Evolutionary conservation across 2,329 filamentous ascomycete genomes (phyloP).

Genomic region (Ascochyta fabae): DNA sequence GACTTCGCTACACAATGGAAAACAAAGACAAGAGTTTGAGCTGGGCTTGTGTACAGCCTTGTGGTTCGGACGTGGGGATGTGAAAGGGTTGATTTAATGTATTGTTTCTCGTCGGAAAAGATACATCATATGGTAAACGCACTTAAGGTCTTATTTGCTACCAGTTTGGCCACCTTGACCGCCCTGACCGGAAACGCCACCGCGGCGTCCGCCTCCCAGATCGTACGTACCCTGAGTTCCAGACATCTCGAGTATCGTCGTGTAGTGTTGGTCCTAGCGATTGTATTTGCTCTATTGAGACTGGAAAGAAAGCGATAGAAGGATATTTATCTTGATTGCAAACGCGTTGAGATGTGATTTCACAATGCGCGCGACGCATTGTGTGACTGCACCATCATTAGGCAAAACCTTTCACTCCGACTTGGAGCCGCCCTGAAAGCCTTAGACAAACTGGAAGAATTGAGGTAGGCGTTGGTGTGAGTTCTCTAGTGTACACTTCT

Average conservation of each 20-base stretch:
- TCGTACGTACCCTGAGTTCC: slow-evolving; percentile 10
- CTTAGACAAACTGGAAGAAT: neutral
- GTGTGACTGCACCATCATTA: neutral
- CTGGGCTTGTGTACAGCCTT: no score
- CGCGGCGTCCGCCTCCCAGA: slow-evolving; percentile 18
- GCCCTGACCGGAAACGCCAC: slow-evolving; percentile 12
- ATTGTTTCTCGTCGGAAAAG: no score
- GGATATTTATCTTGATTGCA: neutral
- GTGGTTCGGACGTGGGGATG: no score
- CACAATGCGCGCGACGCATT: neutral
- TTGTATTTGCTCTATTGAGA: no score
- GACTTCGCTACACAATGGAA: no score
- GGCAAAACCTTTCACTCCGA: no score
- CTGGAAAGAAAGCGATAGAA: neutral
- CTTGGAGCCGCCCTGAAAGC: no score
- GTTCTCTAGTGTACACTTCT: no score
- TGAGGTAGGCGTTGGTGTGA: no score
- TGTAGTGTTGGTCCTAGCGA: neutral
- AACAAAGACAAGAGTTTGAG: no score
- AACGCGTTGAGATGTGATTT: neutral
- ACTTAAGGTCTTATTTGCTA: neutral
- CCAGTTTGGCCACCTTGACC: slow-evolving; percentile 2
- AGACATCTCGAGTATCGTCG: neutral
- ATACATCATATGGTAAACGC: no score
- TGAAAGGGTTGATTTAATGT: no score